A percentile compares a stretch with the other conserved stretches of the same genome.
phyloP scores from a whole-genome alignment of 345 rosid genomes.

The Angophora floribunda region DNA sequence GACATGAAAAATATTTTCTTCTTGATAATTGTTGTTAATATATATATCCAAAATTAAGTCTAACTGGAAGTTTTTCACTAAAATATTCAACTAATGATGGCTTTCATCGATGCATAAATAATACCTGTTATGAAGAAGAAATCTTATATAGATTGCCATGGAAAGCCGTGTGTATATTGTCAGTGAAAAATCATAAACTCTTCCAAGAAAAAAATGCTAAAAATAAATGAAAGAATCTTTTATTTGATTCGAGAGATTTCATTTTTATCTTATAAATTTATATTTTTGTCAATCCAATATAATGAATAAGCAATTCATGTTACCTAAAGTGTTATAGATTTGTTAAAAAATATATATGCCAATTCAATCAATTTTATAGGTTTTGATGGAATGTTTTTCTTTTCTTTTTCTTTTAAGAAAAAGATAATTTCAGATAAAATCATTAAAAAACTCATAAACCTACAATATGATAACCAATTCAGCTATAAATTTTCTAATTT shows the following conservation, averaged over 20 bases:
- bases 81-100: neutral
- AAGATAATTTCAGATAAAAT: too few species aligned
- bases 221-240: too few species aligned
- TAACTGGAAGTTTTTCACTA: neutral
- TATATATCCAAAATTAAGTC: neutral
- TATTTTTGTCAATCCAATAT: neutral
- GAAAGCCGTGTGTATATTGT: too few species aligned
- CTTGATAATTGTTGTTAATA: neutral
- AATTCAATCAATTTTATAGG: neutral
- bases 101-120: neutral
- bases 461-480: too few species aligned
- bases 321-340: neutral
- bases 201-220: too few species aligned
- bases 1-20: neutral
- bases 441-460: too few species aligned
- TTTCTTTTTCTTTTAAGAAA: rapidly evolving
- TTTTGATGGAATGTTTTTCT: neutral
- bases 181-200: too few species aligned
- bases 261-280: neutral
- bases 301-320: neutral
- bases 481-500: too few species aligned
- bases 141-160: too few species aligned
- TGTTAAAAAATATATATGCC: neutral
- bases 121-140: too few species aligned
- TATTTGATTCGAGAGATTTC: neutral